phyloP scores from a whole-genome alignment of 495 filamentous ascomycete species.

The Lophiostoma macrostomum region DNA sequence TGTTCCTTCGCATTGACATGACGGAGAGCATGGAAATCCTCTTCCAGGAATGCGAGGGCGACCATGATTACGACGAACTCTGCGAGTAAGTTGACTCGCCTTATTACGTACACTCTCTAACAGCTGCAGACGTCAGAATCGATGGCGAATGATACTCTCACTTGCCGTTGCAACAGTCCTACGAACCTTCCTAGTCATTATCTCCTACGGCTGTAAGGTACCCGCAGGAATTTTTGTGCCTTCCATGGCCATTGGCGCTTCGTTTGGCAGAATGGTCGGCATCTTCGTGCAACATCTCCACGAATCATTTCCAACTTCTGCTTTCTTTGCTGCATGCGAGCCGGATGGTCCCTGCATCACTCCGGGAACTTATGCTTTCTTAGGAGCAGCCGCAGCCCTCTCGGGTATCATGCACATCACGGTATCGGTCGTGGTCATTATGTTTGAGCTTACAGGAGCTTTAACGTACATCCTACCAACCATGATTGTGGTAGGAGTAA shows the following conservation, averaged over 20 bases:
- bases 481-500: constrained; percentile 98
- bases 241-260: constrained; percentile 95
- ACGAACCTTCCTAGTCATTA: constrained; percentile 82
- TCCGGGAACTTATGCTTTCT: constrained; percentile 91
- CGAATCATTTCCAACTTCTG: constrained; percentile 73
- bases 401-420: constrained; percentile 98
- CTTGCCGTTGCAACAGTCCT: constrained; percentile 77
- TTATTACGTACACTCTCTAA: background rate
- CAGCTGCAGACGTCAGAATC: constrained; percentile 50
- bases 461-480: constrained; percentile 95
- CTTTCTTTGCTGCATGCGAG: constrained; percentile 82
- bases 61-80: constrained; percentile 84
- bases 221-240: constrained; percentile 97
- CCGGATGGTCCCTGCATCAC: constrained; percentile 96
- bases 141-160: constrained; percentile 77
- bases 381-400: constrained; percentile 91
- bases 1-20: constrained; percentile 96
- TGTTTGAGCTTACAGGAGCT: constrained; percentile 96
- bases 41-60: constrained; percentile 91
- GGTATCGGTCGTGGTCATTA: constrained; percentile 93
- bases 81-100: constrained; percentile 62
- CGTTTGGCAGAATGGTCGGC: constrained; percentile 89
- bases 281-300: constrained; percentile 90
- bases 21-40: constrained; percentile 98
- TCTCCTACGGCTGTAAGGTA: constrained; percentile 97